Percentiles rank a stretch among this genome's conserved stretches.
phyloP scores from a whole-genome alignment of 352 stramenopile species.

The Phytophthora macrochlamydospora region DNA sequence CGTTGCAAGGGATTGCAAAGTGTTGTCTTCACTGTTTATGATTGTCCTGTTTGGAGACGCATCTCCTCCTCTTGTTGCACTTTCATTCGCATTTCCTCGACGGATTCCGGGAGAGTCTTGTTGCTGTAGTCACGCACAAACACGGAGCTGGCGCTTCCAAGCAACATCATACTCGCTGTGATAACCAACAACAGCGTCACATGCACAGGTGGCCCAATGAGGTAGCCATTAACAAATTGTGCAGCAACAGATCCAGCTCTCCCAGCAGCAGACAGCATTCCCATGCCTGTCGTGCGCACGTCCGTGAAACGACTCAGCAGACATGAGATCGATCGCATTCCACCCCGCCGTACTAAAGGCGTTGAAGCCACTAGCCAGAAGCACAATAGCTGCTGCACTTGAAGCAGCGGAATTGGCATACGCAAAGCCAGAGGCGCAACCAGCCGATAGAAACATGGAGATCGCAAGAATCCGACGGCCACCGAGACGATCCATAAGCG shows the following conservation, averaged over 20 bases:
- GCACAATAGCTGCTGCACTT: constrained; percentile 66
- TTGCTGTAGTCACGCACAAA: constrained; percentile 66
- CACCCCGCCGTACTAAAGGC: constrained; percentile 90
- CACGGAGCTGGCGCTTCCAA: constrained; percentile 67
- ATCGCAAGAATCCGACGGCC: constrained; percentile 66
- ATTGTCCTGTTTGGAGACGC: background rate
- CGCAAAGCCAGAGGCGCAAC: constrained; percentile 73
- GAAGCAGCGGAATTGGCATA: constrained; percentile 53
- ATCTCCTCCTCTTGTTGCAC: constrained; percentile 6
- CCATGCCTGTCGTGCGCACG: constrained; percentile 91
- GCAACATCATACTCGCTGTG: constrained; percentile 81
- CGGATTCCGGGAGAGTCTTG: constrained; percentile 55
- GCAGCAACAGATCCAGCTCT: constrained; percentile 88
- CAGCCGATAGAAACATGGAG: constrained; percentile 77
- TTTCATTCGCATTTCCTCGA: constrained; percentile 60
- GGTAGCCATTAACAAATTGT: constrained; percentile 91
- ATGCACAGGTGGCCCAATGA: constrained; percentile 77
- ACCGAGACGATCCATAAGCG: constrained; percentile 76
- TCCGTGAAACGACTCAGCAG: constrained; percentile 91
- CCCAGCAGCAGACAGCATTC: constrained; percentile 80
- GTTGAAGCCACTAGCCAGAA: constrained; percentile 90
- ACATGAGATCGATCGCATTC: constrained; percentile 93
- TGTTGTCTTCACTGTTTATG: background rate
- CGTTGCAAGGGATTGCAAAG: background rate
- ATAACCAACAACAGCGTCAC: constrained; percentile 77